Evolutionary conservation across 441 rosid genomes (phyloP).

Genomic region (Arabidopsis hybrid): DNA sequence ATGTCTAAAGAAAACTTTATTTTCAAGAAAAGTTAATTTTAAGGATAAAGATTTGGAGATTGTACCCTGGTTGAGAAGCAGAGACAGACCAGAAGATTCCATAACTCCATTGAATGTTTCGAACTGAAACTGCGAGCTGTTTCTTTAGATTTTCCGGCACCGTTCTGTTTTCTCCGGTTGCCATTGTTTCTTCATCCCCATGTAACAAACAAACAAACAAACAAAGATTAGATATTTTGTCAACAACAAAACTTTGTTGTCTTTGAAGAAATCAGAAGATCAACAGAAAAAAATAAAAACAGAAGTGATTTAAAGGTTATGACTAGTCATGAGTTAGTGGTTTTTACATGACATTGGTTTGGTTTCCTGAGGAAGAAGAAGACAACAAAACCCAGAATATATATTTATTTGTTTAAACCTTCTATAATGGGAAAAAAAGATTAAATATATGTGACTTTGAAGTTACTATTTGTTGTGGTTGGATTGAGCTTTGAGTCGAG

Average conservation of each 20-base stretch:
- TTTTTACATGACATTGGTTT: slow-evolving; percentile 39
- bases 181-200: slow-evolving; percentile 38
- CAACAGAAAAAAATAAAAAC: neutral
- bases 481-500: slow-evolving; percentile 34
- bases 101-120: slow-evolving; percentile 87
- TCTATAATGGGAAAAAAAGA: slow-evolving; percentile 14
- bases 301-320: slow-evolving; percentile 25
- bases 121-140: slow-evolving; percentile 80
- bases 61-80: slow-evolving; percentile 69
- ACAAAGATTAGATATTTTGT: neutral
- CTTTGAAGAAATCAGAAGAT: slow-evolving; percentile 6
- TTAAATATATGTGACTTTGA: slow-evolving; percentile 4
- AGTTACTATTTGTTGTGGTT: slow-evolving; percentile 28
- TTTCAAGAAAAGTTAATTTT: neutral
- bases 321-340: slow-evolving; percentile 18
- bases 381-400: slow-evolving; percentile 21
- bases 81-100: slow-evolving; percentile 89
- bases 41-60: slow-evolving; percentile 13
- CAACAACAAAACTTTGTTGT: neutral
- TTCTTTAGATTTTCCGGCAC: slow-evolving; percentile 63
- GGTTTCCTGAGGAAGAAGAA: slow-evolving; percentile 19
- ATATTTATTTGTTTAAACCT: slow-evolving; percentile 14
- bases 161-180: slow-evolving; percentile 44
- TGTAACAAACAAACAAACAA: neutral
- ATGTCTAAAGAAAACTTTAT: neutral